Base-by-base conservation (phyloP, 1,139 yeast genomes). In the Hemisphaericaspora subhashii region DNA sequence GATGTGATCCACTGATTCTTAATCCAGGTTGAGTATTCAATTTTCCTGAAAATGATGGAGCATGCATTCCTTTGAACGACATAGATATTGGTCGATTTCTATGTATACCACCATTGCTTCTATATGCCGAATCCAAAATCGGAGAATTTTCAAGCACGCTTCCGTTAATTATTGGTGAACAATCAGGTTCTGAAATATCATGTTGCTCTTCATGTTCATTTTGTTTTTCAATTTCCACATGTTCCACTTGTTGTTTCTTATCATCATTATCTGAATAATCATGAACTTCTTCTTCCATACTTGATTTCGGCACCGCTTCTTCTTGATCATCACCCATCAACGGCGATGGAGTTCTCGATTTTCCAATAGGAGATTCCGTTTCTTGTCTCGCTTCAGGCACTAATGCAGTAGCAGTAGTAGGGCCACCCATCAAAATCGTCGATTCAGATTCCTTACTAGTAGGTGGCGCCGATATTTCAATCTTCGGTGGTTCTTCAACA, bases 31-130 rank as follows among this genome's bases (percentile, higher is more conserved):
- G 55, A 5, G 58, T 54, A 11, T 30, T 22, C 15, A 67, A 42
- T 37, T 66, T 62, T 14, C 68, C 62, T 8, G 63, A 71, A 48
- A 79, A 76, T 1, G 78, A 66, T 1, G 87, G 83, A 0, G 81
- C 83, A 40, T 65, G 72, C 42, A 82, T 58, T 0, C 88, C 88
- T 48, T 74, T 74, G 58, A 81, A 81, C 1, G 88, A 81, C 83
- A 80, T 76, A 2, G 86, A 80, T 5, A 81, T 66, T 11, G 86
- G 86, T 44, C 87, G 65, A 34, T 58, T 55, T 21, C 55, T 56
- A 37, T 40, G 42, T 5, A 18, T 13, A 9, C 13, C 18, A n/a
- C 12, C n/a, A 24, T 33, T 38, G 20, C 21, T 35, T 20, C 41
- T 29, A 29, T 38, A 47, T 8, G 61, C 64, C 31, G 50, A 45